These are phyloP conservation scores for Nakazawaea ernobii DNA, from an alignment of 805 yeast species.

Conservation along the genomic window DNA sequence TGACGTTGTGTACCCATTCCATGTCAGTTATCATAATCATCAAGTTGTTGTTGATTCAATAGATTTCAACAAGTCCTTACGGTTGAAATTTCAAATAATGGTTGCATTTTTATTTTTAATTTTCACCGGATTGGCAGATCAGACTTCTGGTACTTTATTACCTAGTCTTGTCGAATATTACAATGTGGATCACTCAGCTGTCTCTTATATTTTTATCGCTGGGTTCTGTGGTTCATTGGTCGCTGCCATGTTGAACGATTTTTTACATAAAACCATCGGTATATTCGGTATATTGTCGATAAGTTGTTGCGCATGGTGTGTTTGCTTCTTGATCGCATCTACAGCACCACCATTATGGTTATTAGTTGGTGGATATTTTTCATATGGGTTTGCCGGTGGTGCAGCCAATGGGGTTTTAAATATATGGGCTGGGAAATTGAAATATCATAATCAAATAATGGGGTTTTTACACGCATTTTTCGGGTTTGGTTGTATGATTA, in stretches of 20 bases:
- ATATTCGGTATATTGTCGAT: conserved; percentile 4
- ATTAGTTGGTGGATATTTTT: conserved; percentile 3
- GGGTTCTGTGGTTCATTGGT: conserved; percentile 6
- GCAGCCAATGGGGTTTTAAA: conserved; percentile 21
- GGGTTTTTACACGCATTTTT: conserved; percentile 49
- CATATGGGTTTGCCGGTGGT: conserved; percentile 11
- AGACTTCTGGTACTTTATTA: conserved; percentile 53
- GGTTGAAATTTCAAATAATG: conserved; percentile 37
- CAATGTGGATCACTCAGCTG: conserved; percentile 37
- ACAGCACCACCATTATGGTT: conserved; percentile 7
- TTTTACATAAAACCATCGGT: conserved; percentile 8
- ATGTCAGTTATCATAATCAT: conserved; percentile 15
- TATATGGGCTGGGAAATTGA: conserved; percentile 43
- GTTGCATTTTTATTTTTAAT: conserved; percentile 35
- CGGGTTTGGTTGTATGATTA: conserved; percentile 48
- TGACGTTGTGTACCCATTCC: conserved; percentile 3
- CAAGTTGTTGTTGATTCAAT: conserved; percentile 29
- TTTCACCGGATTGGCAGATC: conserved; percentile 53
- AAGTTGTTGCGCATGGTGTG: conserved; percentile 3
- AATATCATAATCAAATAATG: conserved; percentile 43
- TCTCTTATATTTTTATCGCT: conserved; percentile 10
- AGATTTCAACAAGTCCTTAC: conserved; percentile 32
- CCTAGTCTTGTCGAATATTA: conserved; percentile 48
- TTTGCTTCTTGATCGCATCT: conserved; percentile 7
- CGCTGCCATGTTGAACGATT: conserved; percentile 9